Conservation (phyloP, 1,284 basidiomycete genomes). For the Ceratobasidium sp. region DNA sequence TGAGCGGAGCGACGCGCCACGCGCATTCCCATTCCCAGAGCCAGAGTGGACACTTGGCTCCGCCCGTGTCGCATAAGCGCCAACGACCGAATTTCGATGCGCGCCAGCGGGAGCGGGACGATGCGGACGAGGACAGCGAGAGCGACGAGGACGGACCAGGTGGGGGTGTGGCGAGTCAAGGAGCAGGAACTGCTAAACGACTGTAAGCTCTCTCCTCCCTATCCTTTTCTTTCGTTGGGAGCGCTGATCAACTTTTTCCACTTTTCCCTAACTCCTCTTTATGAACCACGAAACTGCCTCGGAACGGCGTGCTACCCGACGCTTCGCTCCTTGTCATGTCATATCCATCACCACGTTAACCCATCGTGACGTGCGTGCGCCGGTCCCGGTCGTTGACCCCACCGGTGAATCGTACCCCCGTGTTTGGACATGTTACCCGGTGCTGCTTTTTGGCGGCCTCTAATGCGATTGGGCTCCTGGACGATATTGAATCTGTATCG, state of each 20-base stretch:
- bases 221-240: not conserved
- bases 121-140: conserved; percentile 24
- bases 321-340: not conserved
- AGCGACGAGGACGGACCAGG: not conserved
- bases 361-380: not conserved
- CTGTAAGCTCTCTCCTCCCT: not conserved
- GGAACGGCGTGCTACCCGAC: too few species aligned
- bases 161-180: not conserved
- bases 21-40: conserved; percentile 21
- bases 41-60: not conserved
- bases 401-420: conserved; percentile 29
- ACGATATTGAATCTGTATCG: too few species aligned
- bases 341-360: too few species aligned
- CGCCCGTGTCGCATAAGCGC: not conserved
- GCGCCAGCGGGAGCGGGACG: not conserved
- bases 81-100: not conserved
- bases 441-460: not conserved
- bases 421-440: conserved; percentile 1
- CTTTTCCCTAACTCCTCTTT: too few species aligned
- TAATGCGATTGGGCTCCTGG: too few species aligned
- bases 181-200: not conserved
- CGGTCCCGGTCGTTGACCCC: not conserved
- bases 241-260: too few species aligned
- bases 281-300: too few species aligned
- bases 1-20: not conserved